These are phyloP conservation scores for Talaromyces borbonicus DNA, from an alignment of 495 filamentous ascomycete genomes.

Conservation along the genomic window DNA sequence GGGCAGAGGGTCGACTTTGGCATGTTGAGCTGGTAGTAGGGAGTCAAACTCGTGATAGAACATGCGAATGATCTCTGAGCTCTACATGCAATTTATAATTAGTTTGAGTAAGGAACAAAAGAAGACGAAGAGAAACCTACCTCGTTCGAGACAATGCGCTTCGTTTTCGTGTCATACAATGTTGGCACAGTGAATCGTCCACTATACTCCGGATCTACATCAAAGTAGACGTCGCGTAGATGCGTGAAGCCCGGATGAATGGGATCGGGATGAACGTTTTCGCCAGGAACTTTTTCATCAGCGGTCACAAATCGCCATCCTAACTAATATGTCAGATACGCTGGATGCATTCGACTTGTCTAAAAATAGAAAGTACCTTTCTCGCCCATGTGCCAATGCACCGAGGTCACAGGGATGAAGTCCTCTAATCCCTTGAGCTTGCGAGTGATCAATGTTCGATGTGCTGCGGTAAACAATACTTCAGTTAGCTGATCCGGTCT, in stretches of 20 bases:
- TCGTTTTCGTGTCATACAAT: slow-evolving; percentile 53
- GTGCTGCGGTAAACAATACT: slow-evolving; percentile 17
- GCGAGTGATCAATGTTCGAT: slow-evolving; percentile 56
- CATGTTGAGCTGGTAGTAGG: slow-evolving; percentile 45
- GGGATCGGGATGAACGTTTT: slow-evolving; percentile 43
- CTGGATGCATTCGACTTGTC: no score
- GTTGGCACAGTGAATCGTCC: slow-evolving; percentile 55
- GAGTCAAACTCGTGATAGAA: slow-evolving; percentile 67
- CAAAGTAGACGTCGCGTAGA: slow-evolving; percentile 51
- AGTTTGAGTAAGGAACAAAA: background rate
- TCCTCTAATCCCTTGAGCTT: slow-evolving; percentile 61
- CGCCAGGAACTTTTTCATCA: slow-evolving; percentile 52
- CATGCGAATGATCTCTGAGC: slow-evolving; percentile 57
- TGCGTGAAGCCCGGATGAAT: slow-evolving; percentile 44
- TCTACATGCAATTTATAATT: slow-evolving; percentile 12
- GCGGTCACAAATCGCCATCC: slow-evolving; percentile 75
- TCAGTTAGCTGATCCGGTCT: background rate
- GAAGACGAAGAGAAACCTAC: slow-evolving; percentile 14
- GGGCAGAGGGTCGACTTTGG: slow-evolving; percentile 56
- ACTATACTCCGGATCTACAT: slow-evolving; percentile 47
- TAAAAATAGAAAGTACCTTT: slow-evolving; percentile 33
- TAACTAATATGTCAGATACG: slow-evolving; percentile 10
- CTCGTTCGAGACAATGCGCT: slow-evolving; percentile 48
- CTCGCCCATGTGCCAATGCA: slow-evolving; percentile 58
- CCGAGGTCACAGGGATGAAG: slow-evolving; percentile 52